These are phyloP conservation scores for Pythium brachiatum DNA, from an alignment of 352 stramenopile species.

Conservation along the genomic window DNA sequence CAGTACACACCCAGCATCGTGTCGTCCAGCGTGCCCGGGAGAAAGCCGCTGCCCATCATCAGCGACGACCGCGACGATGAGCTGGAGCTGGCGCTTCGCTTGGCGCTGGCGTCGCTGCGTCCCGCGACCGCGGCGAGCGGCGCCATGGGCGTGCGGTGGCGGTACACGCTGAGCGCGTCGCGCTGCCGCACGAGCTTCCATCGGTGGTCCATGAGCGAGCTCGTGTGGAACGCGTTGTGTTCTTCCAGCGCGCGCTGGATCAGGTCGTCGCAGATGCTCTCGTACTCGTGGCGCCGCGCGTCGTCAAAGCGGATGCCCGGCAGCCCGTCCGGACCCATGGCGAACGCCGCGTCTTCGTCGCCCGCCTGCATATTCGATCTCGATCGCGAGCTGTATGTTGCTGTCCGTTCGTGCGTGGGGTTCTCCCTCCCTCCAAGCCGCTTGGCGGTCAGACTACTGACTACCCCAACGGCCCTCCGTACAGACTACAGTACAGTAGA, in stretches of 20 bases:
- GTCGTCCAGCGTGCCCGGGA: slow-evolving; percentile 58
- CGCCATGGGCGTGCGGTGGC: slow-evolving; percentile 27
- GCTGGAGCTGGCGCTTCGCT: too few relatives aligned
- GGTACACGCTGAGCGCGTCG: slow-evolving; percentile 60
- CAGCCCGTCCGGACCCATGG: slow-evolving; percentile 31
- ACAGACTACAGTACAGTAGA: too few relatives aligned
- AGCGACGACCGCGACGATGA: slow-evolving; percentile 30
- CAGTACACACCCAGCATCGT: slow-evolving; percentile 47
- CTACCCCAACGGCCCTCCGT: too few relatives aligned
- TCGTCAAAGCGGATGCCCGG: slow-evolving; percentile 38
- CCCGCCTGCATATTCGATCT: slow-evolving; percentile 14
- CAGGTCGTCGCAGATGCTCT: slow-evolving; percentile 52
- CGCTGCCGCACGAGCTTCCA: slow-evolving; percentile 62
- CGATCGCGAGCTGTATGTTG: too few relatives aligned
- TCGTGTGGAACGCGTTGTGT: slow-evolving; percentile 55
- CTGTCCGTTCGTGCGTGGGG: too few relatives aligned
- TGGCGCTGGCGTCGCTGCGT: neutral
- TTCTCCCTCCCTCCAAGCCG: too few relatives aligned
- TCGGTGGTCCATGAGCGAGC: slow-evolving; percentile 27
- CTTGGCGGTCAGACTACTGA: neutral
- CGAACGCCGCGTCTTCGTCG: slow-evolving; percentile 11
- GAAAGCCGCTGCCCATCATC: slow-evolving; percentile 55
- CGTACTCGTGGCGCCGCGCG: slow-evolving; percentile 36
- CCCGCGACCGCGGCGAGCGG: slow-evolving; percentile 6
- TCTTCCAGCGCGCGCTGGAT: slow-evolving; percentile 51